A percentile compares a stretch with the other conserved stretches of the same genome.
phyloP scores from a whole-genome alignment of 192 early-diverging fungal species.

The Thamnidium elegans region DNA sequence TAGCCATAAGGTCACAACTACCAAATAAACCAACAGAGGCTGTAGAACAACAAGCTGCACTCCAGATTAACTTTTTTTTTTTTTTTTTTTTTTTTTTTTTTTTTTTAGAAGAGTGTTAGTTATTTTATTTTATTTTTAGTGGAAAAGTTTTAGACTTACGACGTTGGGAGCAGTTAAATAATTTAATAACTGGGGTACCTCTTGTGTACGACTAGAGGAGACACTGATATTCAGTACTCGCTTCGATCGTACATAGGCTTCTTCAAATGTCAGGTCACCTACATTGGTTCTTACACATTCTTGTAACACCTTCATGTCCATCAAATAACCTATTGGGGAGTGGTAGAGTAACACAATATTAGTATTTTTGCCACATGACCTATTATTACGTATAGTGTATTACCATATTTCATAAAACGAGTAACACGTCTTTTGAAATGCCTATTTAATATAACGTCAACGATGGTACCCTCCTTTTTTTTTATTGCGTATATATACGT shows the following conservation, averaged over 20 bases:
- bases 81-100: neutral
- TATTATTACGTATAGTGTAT: slow-evolving; percentile 1
- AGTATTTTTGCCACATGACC: neutral
- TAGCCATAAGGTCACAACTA: slow-evolving; percentile 65
- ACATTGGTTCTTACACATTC: slow-evolving; percentile 72
- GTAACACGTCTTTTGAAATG: slow-evolving; percentile 60
- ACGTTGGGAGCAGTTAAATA: slow-evolving; percentile 79
- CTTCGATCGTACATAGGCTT: slow-evolving; percentile 65
- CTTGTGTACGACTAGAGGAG: slow-evolving; percentile 65
- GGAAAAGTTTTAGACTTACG: slow-evolving; percentile 36
- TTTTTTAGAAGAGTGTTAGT: neutral
- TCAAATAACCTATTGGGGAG: slow-evolving; percentile 51
- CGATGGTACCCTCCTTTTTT: neutral
- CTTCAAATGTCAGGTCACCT: slow-evolving; percentile 68
- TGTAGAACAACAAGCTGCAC: slow-evolving; percentile 74
- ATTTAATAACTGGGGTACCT: slow-evolving; percentile 72
- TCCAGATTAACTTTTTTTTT: slow-evolving; percentile 62
- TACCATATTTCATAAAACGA: slow-evolving; percentile 67
- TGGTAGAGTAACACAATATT: neutral
- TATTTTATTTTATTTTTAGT: no score
- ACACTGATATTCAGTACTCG: slow-evolving; percentile 80
- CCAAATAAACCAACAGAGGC: slow-evolving; percentile 67
- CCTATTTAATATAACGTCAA: neutral
- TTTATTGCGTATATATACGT: neutral
- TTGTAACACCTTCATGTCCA: slow-evolving; percentile 75